Evolutionary conservation across 768 basidiomycete species (phyloP).

Genomic region (Phylloporus arenicola): DNA sequence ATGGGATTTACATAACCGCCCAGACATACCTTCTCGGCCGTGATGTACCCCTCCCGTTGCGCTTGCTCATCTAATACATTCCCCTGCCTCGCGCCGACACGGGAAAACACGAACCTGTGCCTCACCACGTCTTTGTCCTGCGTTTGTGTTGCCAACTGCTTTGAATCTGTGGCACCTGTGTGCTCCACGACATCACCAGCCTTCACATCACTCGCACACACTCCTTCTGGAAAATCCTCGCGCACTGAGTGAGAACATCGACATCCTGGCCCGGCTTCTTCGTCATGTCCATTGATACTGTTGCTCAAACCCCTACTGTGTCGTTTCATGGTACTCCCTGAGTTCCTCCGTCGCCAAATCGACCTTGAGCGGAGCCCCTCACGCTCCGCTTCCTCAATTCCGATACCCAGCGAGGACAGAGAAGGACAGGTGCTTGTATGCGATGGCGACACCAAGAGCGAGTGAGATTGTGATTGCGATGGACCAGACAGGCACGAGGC

Average conservation of each 20-base stretch:
- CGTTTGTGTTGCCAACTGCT: neutral
- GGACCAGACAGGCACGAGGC: slow-evolving; percentile 19
- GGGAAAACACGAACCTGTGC: slow-evolving; percentile 21
- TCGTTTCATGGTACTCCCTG: slow-evolving; percentile 10
- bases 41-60: slow-evolving; percentile 21
- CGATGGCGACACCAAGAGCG: slow-evolving; percentile 11
- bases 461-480: slow-evolving; percentile 16
- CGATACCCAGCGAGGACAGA: slow-evolving; percentile 17
- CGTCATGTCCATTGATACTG: neutral
- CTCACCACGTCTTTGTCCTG: slow-evolving; percentile 26
- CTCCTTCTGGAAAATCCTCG: neutral
- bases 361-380: slow-evolving; percentile 16
- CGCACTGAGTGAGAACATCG: neutral
- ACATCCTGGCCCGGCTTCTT: neutral
- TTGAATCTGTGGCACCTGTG: neutral
- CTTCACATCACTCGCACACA: neutral
- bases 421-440: slow-evolving; percentile 15
- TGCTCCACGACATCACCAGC: neutral
- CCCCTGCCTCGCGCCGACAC: slow-evolving; percentile 20
- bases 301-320: slow-evolving; percentile 1
- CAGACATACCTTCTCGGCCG: slow-evolving; percentile 24
- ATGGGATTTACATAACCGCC: neutral
- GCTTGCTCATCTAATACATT: slow-evolving; percentile 1
- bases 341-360: slow-evolving; percentile 15
- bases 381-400: slow-evolving; percentile 21